These are phyloP conservation scores for Silene noctiflora DNA, from an alignment of 179 eudicot genomes.

Conservation along the genomic window DNA sequence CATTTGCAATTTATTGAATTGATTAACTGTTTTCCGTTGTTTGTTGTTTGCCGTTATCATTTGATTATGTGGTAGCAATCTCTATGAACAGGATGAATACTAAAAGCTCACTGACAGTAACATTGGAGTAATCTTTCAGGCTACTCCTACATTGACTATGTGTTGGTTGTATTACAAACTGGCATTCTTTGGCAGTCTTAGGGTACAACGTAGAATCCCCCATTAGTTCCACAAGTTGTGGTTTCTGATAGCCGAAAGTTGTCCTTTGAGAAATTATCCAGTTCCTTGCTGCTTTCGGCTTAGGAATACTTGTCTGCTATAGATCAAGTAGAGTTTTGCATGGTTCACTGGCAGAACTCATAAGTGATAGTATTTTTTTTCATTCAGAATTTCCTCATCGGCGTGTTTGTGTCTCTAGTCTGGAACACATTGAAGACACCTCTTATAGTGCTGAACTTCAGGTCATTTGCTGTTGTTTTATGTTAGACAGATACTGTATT, in stretches of 20 bases:
- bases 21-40: background rate
- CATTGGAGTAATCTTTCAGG: too few relatives aligned
- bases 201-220: too few relatives aligned
- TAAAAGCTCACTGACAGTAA: too few relatives aligned
- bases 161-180: too few relatives aligned
- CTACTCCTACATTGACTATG: too few relatives aligned
- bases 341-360: background rate
- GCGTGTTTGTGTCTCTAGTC: background rate
- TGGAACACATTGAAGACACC: too few relatives aligned
- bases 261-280: background rate
- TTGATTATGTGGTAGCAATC: background rate
- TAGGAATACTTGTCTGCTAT: background rate
- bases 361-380: background rate
- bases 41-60: background rate
- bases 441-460: too few relatives aligned
- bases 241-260: background rate
- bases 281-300: background rate
- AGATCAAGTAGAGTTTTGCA: background rate
- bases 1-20: background rate
- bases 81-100: too few relatives aligned
- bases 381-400: background rate
- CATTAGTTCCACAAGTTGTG: background rate
- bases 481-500: too few relatives aligned
- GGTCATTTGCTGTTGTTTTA: too few relatives aligned
- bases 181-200: too few relatives aligned